phyloP scores from a whole-genome alignment of 768 basidiomycete genomes.

The Dioszegia aurantiaca region DNA sequence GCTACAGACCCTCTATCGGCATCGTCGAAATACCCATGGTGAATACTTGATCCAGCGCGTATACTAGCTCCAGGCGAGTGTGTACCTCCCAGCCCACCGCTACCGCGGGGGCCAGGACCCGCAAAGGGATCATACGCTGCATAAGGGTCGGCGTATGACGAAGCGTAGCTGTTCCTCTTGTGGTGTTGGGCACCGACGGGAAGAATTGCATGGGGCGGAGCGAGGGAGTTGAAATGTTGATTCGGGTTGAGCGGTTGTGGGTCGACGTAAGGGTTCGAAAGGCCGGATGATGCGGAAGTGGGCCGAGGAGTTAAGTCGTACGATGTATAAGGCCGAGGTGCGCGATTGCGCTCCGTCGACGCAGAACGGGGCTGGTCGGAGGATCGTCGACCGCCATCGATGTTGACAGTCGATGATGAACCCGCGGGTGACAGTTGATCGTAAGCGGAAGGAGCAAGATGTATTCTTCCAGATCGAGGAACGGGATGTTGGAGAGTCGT shows the following conservation, averaged over 20 bases:
- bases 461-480: neutral
- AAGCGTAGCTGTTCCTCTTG: conserved; percentile 1
- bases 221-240: neutral
- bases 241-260: neutral
- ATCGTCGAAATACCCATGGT: conserved; percentile 37
- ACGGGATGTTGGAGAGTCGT: neutral
- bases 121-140: conserved; percentile 35
- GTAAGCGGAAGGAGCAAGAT: neutral
- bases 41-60: conserved; percentile 3
- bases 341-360: neutral
- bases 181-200: neutral
- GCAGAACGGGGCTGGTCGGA: neutral
- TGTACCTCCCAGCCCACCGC: neutral
- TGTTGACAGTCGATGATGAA: too few relatives aligned
- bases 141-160: conserved; percentile 37
- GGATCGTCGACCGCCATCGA: neutral
- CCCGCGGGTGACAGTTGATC: conserved; percentile 6
- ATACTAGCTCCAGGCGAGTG: conserved; percentile 14
- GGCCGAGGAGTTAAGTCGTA: neutral
- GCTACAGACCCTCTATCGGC: conserved; percentile 36
- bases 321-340: neutral
- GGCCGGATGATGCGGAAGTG: neutral
- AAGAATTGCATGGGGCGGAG: conserved; percentile 12
- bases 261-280: conserved; percentile 1
- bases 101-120: neutral